Base-by-base conservation (phyloP, 2,329 filamentous ascomycete species). In the Colletotrichum eleusines region DNA sequence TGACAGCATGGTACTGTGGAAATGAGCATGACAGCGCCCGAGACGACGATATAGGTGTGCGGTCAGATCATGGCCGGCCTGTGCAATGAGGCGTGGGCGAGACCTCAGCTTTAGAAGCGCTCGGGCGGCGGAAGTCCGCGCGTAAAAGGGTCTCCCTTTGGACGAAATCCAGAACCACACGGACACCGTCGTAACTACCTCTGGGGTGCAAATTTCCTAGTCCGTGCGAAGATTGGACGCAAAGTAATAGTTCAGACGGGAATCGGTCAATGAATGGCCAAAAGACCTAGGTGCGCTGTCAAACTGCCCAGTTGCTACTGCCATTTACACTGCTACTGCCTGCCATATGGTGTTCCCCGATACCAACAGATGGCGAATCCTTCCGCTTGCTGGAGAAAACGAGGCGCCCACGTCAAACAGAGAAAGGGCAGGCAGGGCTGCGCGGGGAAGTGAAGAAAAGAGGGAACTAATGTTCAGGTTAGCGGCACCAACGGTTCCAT, bases 1-100 rank as follows among this genome's bases (percentile, higher is more conserved):
- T 26, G n/a, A 38, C 20, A 46, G 35, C 16, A 26, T 38, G 23
- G 12, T 5, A 42, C 59, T 63, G 69, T 69, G 69, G 69, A 69
- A 69, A 71, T 71, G 58, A 71, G 46, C 8, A 38, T 26, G 20
- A 11, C 31, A 35, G 63, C 64, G 44, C 33, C 31, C 31, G 35
- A n/a, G 18, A 38, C 8, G 44, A 20, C 50, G 42, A 18, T 48
- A 20, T 3, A 48, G 40, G 23, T 38, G 42, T 33, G 65, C 55
- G 48, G 35, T 53, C n/a, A 63, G 14, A 31, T 63, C 16, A 42
- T 31, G 18, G 14, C 14, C 46, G 33, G 23, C 23, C 31, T 23
- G 48, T 12, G 60, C 33, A 55, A 28, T 9, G 26, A 33, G 33
- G 33, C 23, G 28, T 28, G 11, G 48, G 54, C 40, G 16, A 44